These are phyloP conservation scores for Calonectria pauciramosa DNA, from an alignment of 2,329 filamentous ascomycete genomes.

Conservation along the genomic window DNA sequence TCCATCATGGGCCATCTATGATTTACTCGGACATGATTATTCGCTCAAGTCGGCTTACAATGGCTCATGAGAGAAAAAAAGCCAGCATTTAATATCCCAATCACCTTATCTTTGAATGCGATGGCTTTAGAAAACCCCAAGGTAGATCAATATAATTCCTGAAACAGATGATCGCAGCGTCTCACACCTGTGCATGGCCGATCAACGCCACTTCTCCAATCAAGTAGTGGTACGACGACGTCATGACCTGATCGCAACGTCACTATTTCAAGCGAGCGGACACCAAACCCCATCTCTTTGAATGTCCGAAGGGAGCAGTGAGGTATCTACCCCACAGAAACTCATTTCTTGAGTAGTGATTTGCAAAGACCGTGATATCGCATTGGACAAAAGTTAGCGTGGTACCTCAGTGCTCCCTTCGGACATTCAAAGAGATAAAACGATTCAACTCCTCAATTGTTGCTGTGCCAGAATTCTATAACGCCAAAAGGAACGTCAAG, in stretches of 20 bases:
- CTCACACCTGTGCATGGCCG: not conserved
- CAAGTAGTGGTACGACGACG: not conserved
- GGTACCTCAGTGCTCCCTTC: too few species aligned
- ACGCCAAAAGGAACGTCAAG: not conserved
- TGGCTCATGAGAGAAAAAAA: not conserved
- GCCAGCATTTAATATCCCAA: not conserved
- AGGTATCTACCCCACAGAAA: too few species aligned
- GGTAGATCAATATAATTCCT: too few species aligned
- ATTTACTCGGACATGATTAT: not conserved
- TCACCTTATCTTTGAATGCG: not conserved
- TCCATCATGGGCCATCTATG: not conserved
- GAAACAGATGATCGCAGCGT: too few species aligned
- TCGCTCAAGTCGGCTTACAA: not conserved
- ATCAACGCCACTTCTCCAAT: not conserved
- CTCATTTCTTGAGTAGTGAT: too few species aligned
- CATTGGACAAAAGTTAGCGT: too few species aligned
- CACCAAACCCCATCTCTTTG: not conserved
- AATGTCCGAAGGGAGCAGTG: too few species aligned
- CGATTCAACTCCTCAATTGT: not conserved
- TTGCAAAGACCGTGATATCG: too few species aligned
- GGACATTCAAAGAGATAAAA: too few species aligned
- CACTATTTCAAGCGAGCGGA: not conserved
- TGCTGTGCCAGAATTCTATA: not conserved
- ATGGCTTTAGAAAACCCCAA: not conserved
- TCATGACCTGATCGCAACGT: not conserved